Conservation (phyloP, 257 asterid genomes). For the Orobanche coerulescens region DNA sequence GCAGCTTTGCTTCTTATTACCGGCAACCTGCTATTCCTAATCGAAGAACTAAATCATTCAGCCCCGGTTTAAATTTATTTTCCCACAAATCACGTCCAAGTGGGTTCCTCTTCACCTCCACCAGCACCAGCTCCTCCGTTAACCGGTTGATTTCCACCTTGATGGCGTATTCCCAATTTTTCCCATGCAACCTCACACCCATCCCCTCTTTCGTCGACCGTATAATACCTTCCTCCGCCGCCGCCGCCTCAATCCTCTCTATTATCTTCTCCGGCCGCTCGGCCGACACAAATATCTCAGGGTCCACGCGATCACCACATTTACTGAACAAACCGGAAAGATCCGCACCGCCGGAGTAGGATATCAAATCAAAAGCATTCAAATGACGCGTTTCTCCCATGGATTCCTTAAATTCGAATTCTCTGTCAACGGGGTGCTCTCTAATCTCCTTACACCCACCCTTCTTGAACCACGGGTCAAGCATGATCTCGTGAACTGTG, state of each 20-base stretch:
- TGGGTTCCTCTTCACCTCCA: slow-evolving; percentile 41
- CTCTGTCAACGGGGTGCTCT: slow-evolving; percentile 25
- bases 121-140: slow-evolving; percentile 56
- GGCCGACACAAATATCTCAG: slow-evolving; percentile 32
- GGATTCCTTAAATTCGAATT: slow-evolving; percentile 33
- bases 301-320: slow-evolving; percentile 15
- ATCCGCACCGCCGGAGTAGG: slow-evolving; percentile 43
- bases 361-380: slow-evolving; percentile 45
- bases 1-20: background rate
- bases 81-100: slow-evolving; percentile 43
- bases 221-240: slow-evolving; percentile 30
- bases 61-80: slow-evolving; percentile 34
- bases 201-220: slow-evolving; percentile 29
- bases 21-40: slow-evolving; percentile 21
- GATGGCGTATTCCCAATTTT: slow-evolving; percentile 33
- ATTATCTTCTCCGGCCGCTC: slow-evolving; percentile 31
- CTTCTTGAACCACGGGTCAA: slow-evolving; percentile 52
- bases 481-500: slow-evolving; percentile 39
- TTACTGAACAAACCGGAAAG: slow-evolving; percentile 38
- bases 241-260: slow-evolving; percentile 31
- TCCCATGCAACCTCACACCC: slow-evolving; percentile 37
- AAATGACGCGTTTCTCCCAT: slow-evolving; percentile 23
- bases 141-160: slow-evolving; percentile 45
- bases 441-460: slow-evolving; percentile 32
- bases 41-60: slow-evolving; percentile 29